A percentile compares a stretch with the other conserved stretches of the same genome.
These are phyloP conservation scores for Coemansia sp. DNA, from an alignment of 192 early-diverging fungal genomes.

Conservation along the genomic window DNA sequence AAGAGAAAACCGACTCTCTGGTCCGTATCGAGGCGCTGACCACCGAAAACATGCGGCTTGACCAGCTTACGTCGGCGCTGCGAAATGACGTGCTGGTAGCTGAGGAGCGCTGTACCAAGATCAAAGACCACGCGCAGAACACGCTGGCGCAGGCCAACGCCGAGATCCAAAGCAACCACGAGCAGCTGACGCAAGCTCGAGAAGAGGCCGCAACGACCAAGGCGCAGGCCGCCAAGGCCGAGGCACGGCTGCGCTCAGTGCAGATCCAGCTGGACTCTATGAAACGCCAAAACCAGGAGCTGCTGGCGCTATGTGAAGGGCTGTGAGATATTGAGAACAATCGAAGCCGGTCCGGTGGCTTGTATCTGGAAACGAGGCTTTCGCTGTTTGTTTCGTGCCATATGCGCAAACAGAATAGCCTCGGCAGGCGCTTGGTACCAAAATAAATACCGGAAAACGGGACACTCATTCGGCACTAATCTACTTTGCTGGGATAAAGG, in stretches of 20 bases:
- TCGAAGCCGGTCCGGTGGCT: neutral
- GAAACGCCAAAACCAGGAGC: conserved; percentile 32
- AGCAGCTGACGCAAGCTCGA: neutral
- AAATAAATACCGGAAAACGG: too few species aligned
- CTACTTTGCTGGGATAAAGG: too few species aligned
- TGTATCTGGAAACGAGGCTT: neutral
- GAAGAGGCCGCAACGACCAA: conserved; percentile 8
- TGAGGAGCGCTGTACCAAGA: conserved; percentile 34
- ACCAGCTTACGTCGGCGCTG: conserved; percentile 17
- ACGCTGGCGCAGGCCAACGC: conserved; percentile 40
- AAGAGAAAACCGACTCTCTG: conserved; percentile 21
- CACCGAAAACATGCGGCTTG: conserved; percentile 26
- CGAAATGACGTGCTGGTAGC: conserved; percentile 37
- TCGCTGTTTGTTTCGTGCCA: too few species aligned
- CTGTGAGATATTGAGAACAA: neutral
- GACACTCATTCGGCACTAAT: too few species aligned
- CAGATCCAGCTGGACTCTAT: conserved; percentile 44
- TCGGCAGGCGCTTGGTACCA: too few species aligned
- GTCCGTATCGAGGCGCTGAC: conserved; percentile 27
- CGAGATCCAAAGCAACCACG: conserved; percentile 30
- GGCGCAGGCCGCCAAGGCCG: conserved; percentile 18
- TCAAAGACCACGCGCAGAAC: conserved; percentile 38
- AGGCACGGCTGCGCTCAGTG: conserved; percentile 29
- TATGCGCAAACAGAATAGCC: too few species aligned
- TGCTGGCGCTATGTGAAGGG: conserved; percentile 31